These are phyloP conservation scores for Prunus mongolica DNA, from an alignment of 306 rosid genomes.

Conservation along the genomic window DNA sequence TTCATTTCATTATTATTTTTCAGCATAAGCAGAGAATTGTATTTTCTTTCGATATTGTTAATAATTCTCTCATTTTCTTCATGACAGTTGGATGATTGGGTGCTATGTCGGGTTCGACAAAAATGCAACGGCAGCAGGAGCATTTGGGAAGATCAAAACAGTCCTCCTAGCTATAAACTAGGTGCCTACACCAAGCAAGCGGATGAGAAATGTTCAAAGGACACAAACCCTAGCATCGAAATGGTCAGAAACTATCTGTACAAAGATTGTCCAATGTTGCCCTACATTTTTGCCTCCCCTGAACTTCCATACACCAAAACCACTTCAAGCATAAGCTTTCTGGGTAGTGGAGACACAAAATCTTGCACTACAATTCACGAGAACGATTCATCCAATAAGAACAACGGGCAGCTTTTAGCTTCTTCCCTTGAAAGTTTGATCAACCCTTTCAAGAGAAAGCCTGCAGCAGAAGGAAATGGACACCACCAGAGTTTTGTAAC, in stretches of 20 bases:
- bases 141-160: constrained; percentile 41
- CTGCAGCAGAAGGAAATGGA: constrained; percentile 20
- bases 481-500: constrained; percentile 6
- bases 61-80: not conserved
- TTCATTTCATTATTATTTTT: not conserved
- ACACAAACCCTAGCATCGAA: constrained; percentile 34
- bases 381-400: constrained; percentile 14
- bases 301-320: constrained; percentile 21
- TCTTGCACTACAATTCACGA: constrained; percentile 16
- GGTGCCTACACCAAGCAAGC: constrained; percentile 21
- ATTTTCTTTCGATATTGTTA: not conserved
- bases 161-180: constrained; percentile 27
- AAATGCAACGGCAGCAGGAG: constrained; percentile 37
- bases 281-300: constrained; percentile 51
- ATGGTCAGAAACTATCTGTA: constrained; percentile 28
- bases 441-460: constrained; percentile 40
- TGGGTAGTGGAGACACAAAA: constrained; percentile 13
- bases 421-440: constrained; percentile 30
- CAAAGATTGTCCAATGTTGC: constrained; percentile 58
- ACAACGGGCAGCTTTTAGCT: constrained; percentile 18
- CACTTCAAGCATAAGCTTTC: constrained; percentile 35
- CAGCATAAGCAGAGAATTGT: not conserved
- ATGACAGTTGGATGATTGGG: constrained; percentile 72
- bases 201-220: constrained; percentile 21
- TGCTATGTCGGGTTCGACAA: constrained; percentile 56